A percentile compares a stretch with the other conserved stretches of the same genome.
These are phyloP conservation scores for Solanum chacoense DNA, from an alignment of 305 asterid species.

Conservation along the genomic window DNA sequence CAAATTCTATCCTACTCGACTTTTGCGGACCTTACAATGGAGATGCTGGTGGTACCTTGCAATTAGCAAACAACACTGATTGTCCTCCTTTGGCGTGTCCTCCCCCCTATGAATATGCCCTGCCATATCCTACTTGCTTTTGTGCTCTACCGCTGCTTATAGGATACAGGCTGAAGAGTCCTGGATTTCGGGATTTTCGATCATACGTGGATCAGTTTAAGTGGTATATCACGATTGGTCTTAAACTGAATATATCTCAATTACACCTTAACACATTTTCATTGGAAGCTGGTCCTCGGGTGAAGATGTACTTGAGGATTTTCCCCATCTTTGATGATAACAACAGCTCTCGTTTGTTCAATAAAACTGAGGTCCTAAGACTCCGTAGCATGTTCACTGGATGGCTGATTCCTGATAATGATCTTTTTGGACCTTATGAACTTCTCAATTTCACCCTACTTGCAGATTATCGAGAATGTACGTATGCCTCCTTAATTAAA, in stretches of 20 bases:
- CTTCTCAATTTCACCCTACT: conserved; percentile 81
- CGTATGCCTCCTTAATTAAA: conserved; percentile 12
- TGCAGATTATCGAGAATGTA: conserved; percentile 50
- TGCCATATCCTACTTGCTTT: conserved; percentile 54
- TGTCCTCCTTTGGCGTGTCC: conserved; percentile 58
- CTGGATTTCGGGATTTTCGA: conserved; percentile 65
- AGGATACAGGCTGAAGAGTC: conserved; percentile 91
- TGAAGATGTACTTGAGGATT: conserved; percentile 62
- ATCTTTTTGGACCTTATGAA: conserved; percentile 85
- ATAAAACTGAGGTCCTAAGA: conserved; percentile 53
- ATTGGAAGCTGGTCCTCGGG: conserved; percentile 89
- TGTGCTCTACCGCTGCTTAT: conserved; percentile 77
- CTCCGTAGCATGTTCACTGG: conserved; percentile 58
- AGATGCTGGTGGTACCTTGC: conserved; percentile 20
- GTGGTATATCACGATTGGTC: conserved; percentile 54
- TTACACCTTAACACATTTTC: conserved; percentile 38
- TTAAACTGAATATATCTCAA: conserved; percentile 47
- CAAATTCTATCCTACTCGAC: conserved; percentile 12
- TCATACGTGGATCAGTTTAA: conserved; percentile 48
- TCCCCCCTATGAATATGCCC: conserved; percentile 47
- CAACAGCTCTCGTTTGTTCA: conserved; percentile 24
- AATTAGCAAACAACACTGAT: conserved; percentile 10
- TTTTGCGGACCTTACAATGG: conserved; percentile 49
- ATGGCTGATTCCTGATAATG: conserved; percentile 67
- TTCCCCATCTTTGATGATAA: conserved; percentile 37